phyloP scores from a whole-genome alignment of 2,329 filamentous ascomycete species.

The Ophiostoma angusticollis region DNA sequence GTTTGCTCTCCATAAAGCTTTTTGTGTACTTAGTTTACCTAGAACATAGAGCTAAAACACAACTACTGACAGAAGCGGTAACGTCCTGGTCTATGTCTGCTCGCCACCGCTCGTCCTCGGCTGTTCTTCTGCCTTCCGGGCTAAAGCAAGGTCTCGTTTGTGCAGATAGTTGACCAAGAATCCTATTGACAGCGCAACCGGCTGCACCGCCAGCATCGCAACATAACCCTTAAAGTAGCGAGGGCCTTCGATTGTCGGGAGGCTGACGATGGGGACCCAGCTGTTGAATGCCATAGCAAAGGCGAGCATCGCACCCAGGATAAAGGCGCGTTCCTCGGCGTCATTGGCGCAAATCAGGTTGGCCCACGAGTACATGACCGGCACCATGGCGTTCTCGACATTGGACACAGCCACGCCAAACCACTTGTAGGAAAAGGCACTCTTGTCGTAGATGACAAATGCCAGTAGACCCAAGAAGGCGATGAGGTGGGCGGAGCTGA shows the following conservation, averaged over 20 bases:
- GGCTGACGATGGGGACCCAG: slow-evolving; percentile 23
- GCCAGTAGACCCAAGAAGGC: slow-evolving; percentile 4
- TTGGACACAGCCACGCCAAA: slow-evolving; percentile 9
- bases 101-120: not conserved
- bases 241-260: slow-evolving; percentile 20
- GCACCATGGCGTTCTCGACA: slow-evolving; percentile 9
- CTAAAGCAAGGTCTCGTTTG: not conserved
- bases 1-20: too few species aligned
- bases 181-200: not conserved
- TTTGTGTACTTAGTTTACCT: too few species aligned
- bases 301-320: slow-evolving; percentile 29
- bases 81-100: too few species aligned
- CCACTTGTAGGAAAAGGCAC: slow-evolving; percentile 9
- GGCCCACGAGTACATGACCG: slow-evolving; percentile 21
- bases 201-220: slow-evolving; percentile 9
- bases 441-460: slow-evolving; percentile 2
- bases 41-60: too few species aligned
- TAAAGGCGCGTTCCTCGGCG: slow-evolving; percentile 28
- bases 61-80: too few species aligned
- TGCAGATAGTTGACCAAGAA: slow-evolving; percentile 4
- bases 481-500: slow-evolving; percentile 5
- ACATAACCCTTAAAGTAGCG: slow-evolving; percentile 19
- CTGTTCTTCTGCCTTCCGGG: not conserved
- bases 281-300: slow-evolving; percentile 25
- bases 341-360: slow-evolving; percentile 26